Evolutionary conservation across 352 stramenopile genomes (phyloP), one percentile per base, ranked within the genome.

Genomic region (Phytophthora meadii): DNA sequence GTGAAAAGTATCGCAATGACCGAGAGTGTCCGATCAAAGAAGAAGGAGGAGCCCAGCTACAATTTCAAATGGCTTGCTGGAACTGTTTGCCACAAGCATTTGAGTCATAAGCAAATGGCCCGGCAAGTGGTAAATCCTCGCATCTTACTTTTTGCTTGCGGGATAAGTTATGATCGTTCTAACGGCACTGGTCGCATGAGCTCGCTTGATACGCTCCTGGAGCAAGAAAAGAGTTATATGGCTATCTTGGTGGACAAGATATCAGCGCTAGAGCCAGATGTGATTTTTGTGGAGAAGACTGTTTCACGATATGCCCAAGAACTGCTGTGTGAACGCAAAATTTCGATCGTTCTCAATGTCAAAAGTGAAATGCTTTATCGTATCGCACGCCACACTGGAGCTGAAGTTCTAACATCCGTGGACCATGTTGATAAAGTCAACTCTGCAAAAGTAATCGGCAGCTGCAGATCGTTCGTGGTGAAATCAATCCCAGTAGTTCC

Each of bases 161-260:
- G 94, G 40, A 99, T 99, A 58, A 98, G 98, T 70, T 99, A 98
- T 68, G 96, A 97, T 25, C 88, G 96, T 15, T 94, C 90, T 1
- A 81, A 70, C 19, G 81, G 81, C 5, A 82, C 94, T 42, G 91
- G 90, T 8, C 82, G 88, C 27, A 92, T 99, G 46, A 97, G 89
- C 50, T 99, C 92, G 0, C 76, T 99, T 0, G 96, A 99, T 65
- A 98, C 94, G 9, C 65, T 99, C 6, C 70, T 99, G 25, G 97
- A 99, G 68, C 90, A 98, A 71, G 97, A 99, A 76, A 90, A 98
- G 61, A 93, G 95, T 55, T 99, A 99, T 72, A 98, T 99, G 83
- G 83, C 96, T 65, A 98, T 98, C 46, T 77, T 99, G 14, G 96
- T 99, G 14, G 87, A 95, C 22, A 99, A 99, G 61, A 99, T 99